Evolutionary conservation across 768 basidiomycete genomes (phyloP), one percentile per base, ranked within the genome.

Genomic region (Collybia nuda): DNA sequence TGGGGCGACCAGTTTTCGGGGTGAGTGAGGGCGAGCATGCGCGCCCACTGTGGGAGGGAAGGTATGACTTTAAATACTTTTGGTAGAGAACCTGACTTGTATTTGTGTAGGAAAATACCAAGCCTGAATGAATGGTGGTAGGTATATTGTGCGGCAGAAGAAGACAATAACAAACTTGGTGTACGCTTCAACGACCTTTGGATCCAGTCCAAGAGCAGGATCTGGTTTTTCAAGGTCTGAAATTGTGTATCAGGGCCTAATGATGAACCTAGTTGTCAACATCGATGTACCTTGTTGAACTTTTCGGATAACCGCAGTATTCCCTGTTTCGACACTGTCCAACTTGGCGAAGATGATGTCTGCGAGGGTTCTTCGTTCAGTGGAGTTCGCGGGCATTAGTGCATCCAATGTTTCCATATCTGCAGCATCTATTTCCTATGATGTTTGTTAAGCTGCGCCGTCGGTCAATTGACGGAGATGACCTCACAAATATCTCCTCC

Each of bases 31-130:
- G 95, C 92, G 39, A 99, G 82, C 55, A 98, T 85, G 42, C 93
- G 89, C 8, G 95, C 94, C 97, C 97, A 99, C 53, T 90, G 86
- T 2, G 93, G 90, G 21, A 98, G 84, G 9, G 95, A 89, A 18
- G 97, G 97, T 40, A 99, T 90, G 54, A 99, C 89, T 76, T 99
- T 99, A 84, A 99, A 95, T 2, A 94, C 78, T 72, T 98, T 98
- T 24, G 97, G 97, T 1, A 99, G 79, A 1, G 94, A 86, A 0
- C 95, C 95, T 12, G 94, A 94, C 60, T 89, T 92, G 75, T 99
- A 98, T 49, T 86, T 85, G 38, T 80, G 85, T 26, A 99, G 80
- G 53, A 95, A 84, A 52, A 80, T 69, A 15, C 93, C 97, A 47
- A 98, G 80, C 73, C 96, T 98, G 63, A 0, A 21, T 22, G 46